Evolutionary conservation across 23 red algal genomes (phyloP).

Genomic region (Gracilaria caudata): DNA sequence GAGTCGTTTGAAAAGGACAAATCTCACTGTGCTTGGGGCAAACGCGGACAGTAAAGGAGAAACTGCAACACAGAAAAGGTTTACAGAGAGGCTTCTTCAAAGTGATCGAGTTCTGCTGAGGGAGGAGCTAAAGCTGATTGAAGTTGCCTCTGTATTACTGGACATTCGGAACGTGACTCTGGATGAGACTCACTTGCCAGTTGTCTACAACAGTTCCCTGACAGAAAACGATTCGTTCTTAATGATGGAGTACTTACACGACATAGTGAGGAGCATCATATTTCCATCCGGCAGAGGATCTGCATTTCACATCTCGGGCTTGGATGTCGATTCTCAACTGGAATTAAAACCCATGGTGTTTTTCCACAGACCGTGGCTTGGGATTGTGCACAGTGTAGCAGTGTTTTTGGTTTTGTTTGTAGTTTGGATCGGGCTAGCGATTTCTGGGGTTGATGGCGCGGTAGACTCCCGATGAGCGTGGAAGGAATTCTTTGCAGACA

Average conservation of each 20-base stretch:
- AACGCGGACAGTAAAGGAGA: too few relatives aligned
- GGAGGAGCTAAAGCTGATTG: too few relatives aligned
- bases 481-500: slow-evolving; percentile 1
- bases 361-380: neutral
- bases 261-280: neutral
- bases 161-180: too few relatives aligned
- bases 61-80: too few relatives aligned
- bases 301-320: neutral
- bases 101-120: too few relatives aligned
- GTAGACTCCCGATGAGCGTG: neutral
- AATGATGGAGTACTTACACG: neutral
- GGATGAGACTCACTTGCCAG: too few relatives aligned
- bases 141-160: too few relatives aligned
- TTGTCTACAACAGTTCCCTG: too few relatives aligned
- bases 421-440: neutral
- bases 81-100: too few relatives aligned
- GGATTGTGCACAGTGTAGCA: neutral
- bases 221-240: too few relatives aligned
- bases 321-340: neutral
- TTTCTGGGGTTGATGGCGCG: neutral
- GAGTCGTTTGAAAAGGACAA: too few relatives aligned
- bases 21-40: too few relatives aligned
- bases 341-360: neutral
- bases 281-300: neutral
- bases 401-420: neutral